Base-by-base conservation (phyloP, 352 stramenopile genomes). In the Globisporangium heterothallicum region DNA sequence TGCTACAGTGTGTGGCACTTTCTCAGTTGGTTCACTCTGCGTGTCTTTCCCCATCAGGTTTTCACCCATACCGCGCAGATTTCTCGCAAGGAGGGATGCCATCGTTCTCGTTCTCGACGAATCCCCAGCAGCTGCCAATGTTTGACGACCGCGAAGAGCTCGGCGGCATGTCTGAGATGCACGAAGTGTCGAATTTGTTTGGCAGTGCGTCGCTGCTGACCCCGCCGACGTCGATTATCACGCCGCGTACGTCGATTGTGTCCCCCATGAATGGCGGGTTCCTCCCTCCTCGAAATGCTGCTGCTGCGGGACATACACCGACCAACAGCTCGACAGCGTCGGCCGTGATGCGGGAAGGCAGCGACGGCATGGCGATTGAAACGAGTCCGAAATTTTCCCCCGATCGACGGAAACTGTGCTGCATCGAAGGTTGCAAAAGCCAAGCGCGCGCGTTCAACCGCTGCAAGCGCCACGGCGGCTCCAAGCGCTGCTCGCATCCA, bases 391-490 rank as follows among this genome's bases (percentile, higher is more conserved):
- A 86, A 42, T 80, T 87, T 44, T 86, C 75, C 6, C 62, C 71
- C 10, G 79, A 93, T 32, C 74, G 76, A 30, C 79, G 83, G 42
- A 90, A 90, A 32, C 53, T 91, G 32, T 93, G 83, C 56, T 75
- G 64, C 42, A 69, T 85, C 0, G 76, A 87, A 63, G 78, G 75
- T 24, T 93, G 83, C 60, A 84, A 70, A 49, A 90, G 74, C 55
- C 83, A 93, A 72, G 83, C 83, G 42, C 64, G 83, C 32, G 80
- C 80, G 8, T 94, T 88, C 57, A 87, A 89, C 34, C 82, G 80
- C 25, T 94, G 83, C 68, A 94, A 94, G 59, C 76, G 77, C 29
- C 83, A 94, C 51, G 83, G 83, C 16, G 74, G 74, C 19, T 94
- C 80, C 5, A 94, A 94, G 63, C 83, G 83, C 38, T 94, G 83